phyloP scores from a whole-genome alignment of 2,329 filamentous ascomycete species.

The Scorias spongiosa region DNA sequence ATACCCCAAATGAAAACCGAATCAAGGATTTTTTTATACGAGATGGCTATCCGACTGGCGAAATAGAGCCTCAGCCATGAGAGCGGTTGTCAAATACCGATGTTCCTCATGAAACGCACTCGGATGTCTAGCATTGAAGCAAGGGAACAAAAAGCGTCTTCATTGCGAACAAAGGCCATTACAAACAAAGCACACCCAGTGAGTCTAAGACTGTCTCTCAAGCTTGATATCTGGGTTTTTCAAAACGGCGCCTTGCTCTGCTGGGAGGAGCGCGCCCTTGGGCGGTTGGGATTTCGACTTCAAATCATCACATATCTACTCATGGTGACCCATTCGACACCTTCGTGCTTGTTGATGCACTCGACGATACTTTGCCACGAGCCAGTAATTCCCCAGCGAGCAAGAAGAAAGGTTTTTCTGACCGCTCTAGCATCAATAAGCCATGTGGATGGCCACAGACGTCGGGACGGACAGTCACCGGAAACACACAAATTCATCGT shows the following conservation, averaged over 20 bases:
- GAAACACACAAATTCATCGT: slow-evolving; percentile 63
- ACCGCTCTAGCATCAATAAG: slow-evolving; percentile 58
- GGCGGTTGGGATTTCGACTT: slow-evolving; percentile 48
- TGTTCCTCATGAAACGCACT: too few relatives aligned
- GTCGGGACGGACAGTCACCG: slow-evolving; percentile 64
- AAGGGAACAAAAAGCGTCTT: too few relatives aligned
- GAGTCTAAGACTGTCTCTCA: slow-evolving; percentile 12
- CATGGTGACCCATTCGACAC: slow-evolving; percentile 54
- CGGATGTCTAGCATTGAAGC: too few relatives aligned
- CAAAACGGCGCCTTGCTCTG: slow-evolving; percentile 37
- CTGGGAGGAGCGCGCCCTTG: slow-evolving; percentile 46
- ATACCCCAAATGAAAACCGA: too few relatives aligned
- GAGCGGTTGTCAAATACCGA: too few relatives aligned
- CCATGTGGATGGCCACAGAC: slow-evolving; percentile 58
- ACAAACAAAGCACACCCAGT: too few relatives aligned
- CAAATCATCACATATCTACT: slow-evolving; percentile 57
- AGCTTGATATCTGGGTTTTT: slow-evolving; percentile 23
- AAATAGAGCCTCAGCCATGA: too few relatives aligned
- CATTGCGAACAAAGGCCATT: too few relatives aligned
- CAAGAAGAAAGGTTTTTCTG: slow-evolving; percentile 6
- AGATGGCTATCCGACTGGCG: too few relatives aligned
- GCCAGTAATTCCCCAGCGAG: neutral
- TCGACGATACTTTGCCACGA: slow-evolving; percentile 40
- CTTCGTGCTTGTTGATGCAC: slow-evolving; percentile 48
- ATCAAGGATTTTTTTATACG: too few relatives aligned